These are phyloP conservation scores for Metschnikowia anglica DNA, from an alignment of 805 yeast genomes.

Conservation along the genomic window DNA sequence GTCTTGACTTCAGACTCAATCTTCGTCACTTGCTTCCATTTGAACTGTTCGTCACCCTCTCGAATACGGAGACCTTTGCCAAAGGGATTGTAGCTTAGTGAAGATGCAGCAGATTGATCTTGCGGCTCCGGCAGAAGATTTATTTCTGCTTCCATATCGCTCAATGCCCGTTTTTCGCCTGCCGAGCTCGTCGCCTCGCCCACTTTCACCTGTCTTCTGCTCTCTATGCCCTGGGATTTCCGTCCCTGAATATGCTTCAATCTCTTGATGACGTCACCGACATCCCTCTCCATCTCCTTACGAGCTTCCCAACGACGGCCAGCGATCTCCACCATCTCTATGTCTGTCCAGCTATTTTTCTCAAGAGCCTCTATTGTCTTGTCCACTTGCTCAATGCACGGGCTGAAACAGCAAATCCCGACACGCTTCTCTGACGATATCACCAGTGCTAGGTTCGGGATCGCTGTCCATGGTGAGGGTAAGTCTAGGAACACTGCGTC, in stretches of 20 bases:
- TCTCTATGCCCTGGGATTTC: conserved; percentile 60
- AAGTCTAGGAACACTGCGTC: conserved; percentile 83
- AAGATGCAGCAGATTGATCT: conserved; percentile 1
- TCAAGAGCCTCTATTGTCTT: conserved; percentile 77
- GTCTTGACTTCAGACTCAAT: conserved; percentile 84
- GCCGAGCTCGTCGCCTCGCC: conserved; percentile 16
- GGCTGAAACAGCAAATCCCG: conserved; percentile 91
- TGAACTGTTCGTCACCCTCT: conserved; percentile 80
- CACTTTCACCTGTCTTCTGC: conserved; percentile 44
- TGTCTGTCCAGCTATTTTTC: conserved; percentile 73
- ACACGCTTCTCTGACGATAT: conserved; percentile 53
- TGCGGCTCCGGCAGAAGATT: conserved; percentile 11
- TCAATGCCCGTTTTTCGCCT: conserved; percentile 23
- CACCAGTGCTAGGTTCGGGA: conserved; percentile 66
- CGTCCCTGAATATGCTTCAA: conserved; percentile 76
- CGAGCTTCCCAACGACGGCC: conserved; percentile 87
- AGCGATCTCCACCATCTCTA: conserved; percentile 90
- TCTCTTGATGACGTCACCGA: conserved; percentile 75
- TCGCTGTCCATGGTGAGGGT: conserved; percentile 97
- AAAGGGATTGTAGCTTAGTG: conserved; percentile 69
- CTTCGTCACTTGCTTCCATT: conserved; percentile 84
- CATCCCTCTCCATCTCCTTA: conserved; percentile 77
- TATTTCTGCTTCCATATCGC: conserved; percentile 15
- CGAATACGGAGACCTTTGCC: conserved; percentile 82
- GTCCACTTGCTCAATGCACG: conserved; percentile 96